A percentile compares a stretch with the other conserved stretches of the same genome.
phyloP scores from a whole-genome alignment of 2,329 filamentous ascomycete species.

The Nannizziopsis barbatae region DNA sequence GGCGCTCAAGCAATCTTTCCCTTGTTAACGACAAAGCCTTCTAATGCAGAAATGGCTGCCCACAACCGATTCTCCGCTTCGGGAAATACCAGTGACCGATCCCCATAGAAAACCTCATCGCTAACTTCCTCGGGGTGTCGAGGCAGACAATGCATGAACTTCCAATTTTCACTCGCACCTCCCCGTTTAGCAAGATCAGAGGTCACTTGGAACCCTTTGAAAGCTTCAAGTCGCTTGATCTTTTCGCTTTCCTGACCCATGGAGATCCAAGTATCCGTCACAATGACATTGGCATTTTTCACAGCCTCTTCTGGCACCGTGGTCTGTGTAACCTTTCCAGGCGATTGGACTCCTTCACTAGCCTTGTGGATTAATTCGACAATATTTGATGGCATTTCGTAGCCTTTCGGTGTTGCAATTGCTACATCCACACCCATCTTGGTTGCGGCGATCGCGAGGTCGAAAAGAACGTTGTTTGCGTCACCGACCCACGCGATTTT shows the following conservation, averaged over 20 bases:
- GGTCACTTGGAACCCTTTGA: slow-evolving; percentile 85
- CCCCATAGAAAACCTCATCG: slow-evolving; percentile 88
- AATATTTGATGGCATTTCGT: slow-evolving; percentile 69
- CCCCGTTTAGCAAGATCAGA: slow-evolving; percentile 70
- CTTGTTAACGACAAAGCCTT: slow-evolving; percentile 90
- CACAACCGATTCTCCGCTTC: slow-evolving; percentile 93
- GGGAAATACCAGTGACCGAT: slow-evolving; percentile 74
- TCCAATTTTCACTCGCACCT: slow-evolving; percentile 80
- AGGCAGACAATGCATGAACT: slow-evolving; percentile 97
- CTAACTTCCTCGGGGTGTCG: slow-evolving; percentile 85
- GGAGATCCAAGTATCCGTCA: slow-evolving; percentile 96
- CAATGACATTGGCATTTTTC: slow-evolving; percentile 74
- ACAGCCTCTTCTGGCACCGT: slow-evolving; percentile 73
- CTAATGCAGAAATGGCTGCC: slow-evolving; percentile 75
- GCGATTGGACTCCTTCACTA: slow-evolving; percentile 44
- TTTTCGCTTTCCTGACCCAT: slow-evolving; percentile 94
- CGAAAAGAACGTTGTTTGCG: slow-evolving; percentile 93
- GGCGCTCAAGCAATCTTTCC: slow-evolving; percentile 51
- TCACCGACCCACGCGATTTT: slow-evolving; percentile 96
- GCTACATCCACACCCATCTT: slow-evolving; percentile 80
- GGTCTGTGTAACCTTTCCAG: slow-evolving; percentile 63
- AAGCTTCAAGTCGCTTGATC: slow-evolving; percentile 64
- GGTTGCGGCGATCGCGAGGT: slow-evolving; percentile 74
- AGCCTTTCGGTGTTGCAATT: slow-evolving; percentile 76
- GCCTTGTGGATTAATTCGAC: slow-evolving; percentile 58